These are phyloP conservation scores for Lentinula raphanica DNA, from an alignment of 768 basidiomycete genomes.

Conservation along the genomic window DNA sequence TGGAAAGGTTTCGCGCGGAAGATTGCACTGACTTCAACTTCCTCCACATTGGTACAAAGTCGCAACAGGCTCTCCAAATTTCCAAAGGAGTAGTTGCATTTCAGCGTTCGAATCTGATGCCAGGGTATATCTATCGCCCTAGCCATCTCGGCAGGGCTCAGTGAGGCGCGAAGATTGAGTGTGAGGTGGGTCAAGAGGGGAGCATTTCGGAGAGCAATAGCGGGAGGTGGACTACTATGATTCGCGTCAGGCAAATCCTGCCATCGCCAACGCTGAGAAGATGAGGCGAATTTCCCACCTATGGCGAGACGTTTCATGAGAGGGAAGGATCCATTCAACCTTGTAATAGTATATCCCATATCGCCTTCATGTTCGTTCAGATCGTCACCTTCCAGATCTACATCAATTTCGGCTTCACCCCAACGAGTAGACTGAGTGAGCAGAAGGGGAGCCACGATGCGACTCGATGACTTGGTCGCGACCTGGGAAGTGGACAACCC, in stretches of 20 bases:
- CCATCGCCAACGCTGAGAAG: slow-evolving; percentile 2
- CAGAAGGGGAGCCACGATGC: neutral
- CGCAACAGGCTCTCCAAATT: slow-evolving; percentile 1
- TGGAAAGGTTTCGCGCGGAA: neutral
- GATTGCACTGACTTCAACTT: neutral
- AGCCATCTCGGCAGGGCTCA: neutral
- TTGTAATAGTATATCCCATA: neutral
- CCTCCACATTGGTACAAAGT: neutral
- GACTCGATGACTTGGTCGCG: neutral
- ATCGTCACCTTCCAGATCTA: neutral
- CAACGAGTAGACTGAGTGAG: neutral
- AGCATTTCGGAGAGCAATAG: neutral
- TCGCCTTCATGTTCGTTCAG: neutral
- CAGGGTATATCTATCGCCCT: neutral
- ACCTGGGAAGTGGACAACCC: neutral
- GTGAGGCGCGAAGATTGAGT: neutral
- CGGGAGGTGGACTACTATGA: neutral
- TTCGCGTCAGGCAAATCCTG: neutral
- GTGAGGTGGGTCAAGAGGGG: neutral
- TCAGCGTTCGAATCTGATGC: neutral
- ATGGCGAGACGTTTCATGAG: neutral
- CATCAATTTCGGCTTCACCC: neutral
- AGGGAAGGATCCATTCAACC: neutral
- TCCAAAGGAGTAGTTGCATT: neutral
- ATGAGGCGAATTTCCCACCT: neutral